phyloP scores from a whole-genome alignment of 768 basidiomycete genomes.

The Suillus occidentalis region DNA sequence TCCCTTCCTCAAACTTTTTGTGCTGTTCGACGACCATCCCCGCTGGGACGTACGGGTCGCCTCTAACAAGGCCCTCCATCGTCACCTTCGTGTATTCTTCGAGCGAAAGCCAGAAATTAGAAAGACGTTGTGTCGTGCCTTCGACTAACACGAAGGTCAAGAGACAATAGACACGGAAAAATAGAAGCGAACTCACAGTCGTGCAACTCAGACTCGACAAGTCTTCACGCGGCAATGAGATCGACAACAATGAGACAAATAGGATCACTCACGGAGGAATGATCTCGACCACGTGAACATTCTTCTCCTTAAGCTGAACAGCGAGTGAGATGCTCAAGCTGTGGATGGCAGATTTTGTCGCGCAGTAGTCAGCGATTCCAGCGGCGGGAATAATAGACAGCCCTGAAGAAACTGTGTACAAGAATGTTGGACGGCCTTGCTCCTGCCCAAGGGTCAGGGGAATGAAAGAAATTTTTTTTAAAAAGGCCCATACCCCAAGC shows the following conservation, averaged over 20 bases:
- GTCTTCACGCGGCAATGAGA: slow-evolving; percentile 29
- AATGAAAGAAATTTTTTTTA: not conserved
- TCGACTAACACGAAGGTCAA: slow-evolving; percentile 57
- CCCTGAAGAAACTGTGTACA: slow-evolving; percentile 53
- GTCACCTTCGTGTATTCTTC: slow-evolving; percentile 43
- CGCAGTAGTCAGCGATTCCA: slow-evolving; percentile 49
- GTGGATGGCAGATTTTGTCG: slow-evolving; percentile 58
- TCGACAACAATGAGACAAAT: slow-evolving; percentile 8
- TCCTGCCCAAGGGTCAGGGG: slow-evolving; percentile 24
- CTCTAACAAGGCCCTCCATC: slow-evolving; percentile 39
- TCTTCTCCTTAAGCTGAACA: slow-evolving; percentile 45
- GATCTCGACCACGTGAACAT: slow-evolving; percentile 56
- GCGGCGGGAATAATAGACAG: slow-evolving; percentile 48
- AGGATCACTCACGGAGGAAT: slow-evolving; percentile 51
- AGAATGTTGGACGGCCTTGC: slow-evolving; percentile 45
- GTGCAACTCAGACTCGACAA: slow-evolving; percentile 64
- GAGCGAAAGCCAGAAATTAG: slow-evolving; percentile 59
- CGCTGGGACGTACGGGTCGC: slow-evolving; percentile 31
- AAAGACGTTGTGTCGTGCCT: slow-evolving; percentile 47
- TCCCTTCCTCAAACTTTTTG: slow-evolving; percentile 31
- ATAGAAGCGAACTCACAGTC: slow-evolving; percentile 40
- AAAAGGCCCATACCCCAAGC: slow-evolving; percentile 41
- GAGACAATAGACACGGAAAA: slow-evolving; percentile 12
- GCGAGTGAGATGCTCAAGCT: slow-evolving; percentile 51
- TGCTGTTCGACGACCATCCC: slow-evolving; percentile 19